phyloP scores from a whole-genome alignment of 768 basidiomycete genomes.

The Mycena maculata region DNA sequence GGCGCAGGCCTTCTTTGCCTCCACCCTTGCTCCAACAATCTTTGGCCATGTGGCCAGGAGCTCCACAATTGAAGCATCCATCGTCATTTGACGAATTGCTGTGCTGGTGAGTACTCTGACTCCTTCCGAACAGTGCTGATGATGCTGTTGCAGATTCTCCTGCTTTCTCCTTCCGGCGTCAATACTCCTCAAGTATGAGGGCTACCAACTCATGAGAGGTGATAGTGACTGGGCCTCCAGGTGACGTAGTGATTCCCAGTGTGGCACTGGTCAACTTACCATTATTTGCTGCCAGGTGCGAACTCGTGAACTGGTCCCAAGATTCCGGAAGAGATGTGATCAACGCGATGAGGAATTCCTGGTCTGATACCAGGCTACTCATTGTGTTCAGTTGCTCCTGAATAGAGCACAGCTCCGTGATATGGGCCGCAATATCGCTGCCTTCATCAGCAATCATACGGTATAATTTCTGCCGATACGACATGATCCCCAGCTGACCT shows the following conservation, averaged over 20 bases:
- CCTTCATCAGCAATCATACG: too few relatives aligned
- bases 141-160: slow-evolving; percentile 25
- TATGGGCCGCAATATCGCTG: too few relatives aligned
- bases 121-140: slow-evolving; percentile 24
- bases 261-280: background rate
- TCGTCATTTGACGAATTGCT: slow-evolving; percentile 11
- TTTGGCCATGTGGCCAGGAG: slow-evolving; percentile 9
- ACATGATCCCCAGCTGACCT: too few relatives aligned
- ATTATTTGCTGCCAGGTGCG: too few relatives aligned
- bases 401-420: too few relatives aligned
- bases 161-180: slow-evolving; percentile 21
- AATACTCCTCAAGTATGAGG: slow-evolving; percentile 24
- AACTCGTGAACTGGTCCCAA: too few relatives aligned
- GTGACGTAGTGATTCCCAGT: too few relatives aligned
- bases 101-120: slow-evolving; percentile 12
- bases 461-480: too few relatives aligned
- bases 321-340: too few relatives aligned
- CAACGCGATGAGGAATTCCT: too few relatives aligned
- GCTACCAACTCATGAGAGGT: slow-evolving; percentile 20
- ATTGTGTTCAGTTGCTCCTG: too few relatives aligned
- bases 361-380: too few relatives aligned
- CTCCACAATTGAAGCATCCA: slow-evolving; percentile 22
- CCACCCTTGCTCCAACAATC: slow-evolving; percentile 27
- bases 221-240: background rate
- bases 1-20: slow-evolving; percentile 18